Base-by-base conservation (phyloP, 2,329 filamentous ascomycete species). In the Elsinoe batatas region DNA sequence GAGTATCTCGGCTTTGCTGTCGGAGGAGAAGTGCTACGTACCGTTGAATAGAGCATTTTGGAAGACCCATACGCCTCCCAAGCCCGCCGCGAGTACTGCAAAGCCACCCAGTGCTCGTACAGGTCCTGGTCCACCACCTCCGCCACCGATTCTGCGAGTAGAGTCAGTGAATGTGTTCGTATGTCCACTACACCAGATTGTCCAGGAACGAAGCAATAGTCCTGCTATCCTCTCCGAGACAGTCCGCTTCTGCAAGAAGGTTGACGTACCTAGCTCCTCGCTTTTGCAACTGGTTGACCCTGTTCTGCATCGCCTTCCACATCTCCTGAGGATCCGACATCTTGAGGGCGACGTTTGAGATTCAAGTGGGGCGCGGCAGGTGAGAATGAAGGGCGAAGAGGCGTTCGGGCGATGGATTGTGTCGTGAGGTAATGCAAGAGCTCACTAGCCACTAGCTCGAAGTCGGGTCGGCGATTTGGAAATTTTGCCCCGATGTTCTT, bases 21-120 rank as follows among this genome's bases (percentile, higher is more conserved):
- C 13, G 26, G 20, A 30, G 10, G 37, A 17, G 51, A 42, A 12
- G 17, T 15, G 32, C 10, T 17, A 3, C 71, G 43, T 70, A 84
- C 82, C 82, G 75, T 85, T 86, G 72, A 85, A 86, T 6, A 86
- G 76, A 49, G 82, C 78, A 70, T 84, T 84, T 63, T 83, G 80
- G 61, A 78, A 74, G 53, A 81, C 62, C 60, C 79, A 70, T 59
- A 75, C 70, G 59, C 77, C 76, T 61, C 79, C 77, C 32, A 54
- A 51, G 61, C 76, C 76, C 22, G 83, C 70, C 35, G 82, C 62
- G 37, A 83, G 63, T 56, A 82, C 65, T 57, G 72, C 79, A 60
- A 79, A 68, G 61, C 79, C 80, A 58, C 77, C 76, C 43, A 79
- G 72, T 44, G 79, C 69, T 58, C 76, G 73, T 65, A 72, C 76